Evolutionary conservation across 1,139 yeast genomes (phyloP).

Genomic region (Suhomyces yuchorum): DNA sequence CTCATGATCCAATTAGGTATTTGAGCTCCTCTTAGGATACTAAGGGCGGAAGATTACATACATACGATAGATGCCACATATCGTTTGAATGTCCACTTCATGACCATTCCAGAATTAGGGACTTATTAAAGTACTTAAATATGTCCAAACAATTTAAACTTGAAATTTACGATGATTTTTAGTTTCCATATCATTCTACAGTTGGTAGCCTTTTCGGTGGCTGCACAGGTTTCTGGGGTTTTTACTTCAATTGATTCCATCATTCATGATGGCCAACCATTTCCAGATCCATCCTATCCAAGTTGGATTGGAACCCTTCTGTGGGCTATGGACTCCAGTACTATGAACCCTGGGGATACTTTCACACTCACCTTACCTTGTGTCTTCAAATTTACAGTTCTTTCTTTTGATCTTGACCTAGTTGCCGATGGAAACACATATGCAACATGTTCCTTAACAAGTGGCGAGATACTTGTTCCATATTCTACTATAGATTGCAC

Average conservation of each 20-base stretch:
- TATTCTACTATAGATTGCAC: constrained; percentile 31
- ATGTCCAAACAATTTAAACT: no score
- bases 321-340: constrained; percentile 28
- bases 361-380: constrained; percentile 34
- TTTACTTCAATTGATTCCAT: constrained; percentile 22
- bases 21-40: no score
- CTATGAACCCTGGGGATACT: constrained; percentile 33
- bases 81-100: no score
- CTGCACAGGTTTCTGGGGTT: constrained; percentile 19
- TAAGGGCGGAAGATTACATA: no score
- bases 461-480: constrained; percentile 28
- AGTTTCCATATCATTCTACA: no score
- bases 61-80: no score
- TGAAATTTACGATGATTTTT: no score
- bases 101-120: no score
- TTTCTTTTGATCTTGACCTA: constrained; percentile 19
- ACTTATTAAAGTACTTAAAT: no score
- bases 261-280: not conserved
- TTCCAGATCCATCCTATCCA: constrained; percentile 16
- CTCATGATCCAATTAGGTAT: no score
- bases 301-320: constrained; percentile 28
- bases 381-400: constrained; percentile 32
- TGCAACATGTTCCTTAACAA: constrained; percentile 30
- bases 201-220: no score
- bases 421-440: constrained; percentile 20